These are phyloP conservation scores for Phytophthora europaea DNA, from an alignment of 352 stramenopile species.

Conservation along the genomic window DNA sequence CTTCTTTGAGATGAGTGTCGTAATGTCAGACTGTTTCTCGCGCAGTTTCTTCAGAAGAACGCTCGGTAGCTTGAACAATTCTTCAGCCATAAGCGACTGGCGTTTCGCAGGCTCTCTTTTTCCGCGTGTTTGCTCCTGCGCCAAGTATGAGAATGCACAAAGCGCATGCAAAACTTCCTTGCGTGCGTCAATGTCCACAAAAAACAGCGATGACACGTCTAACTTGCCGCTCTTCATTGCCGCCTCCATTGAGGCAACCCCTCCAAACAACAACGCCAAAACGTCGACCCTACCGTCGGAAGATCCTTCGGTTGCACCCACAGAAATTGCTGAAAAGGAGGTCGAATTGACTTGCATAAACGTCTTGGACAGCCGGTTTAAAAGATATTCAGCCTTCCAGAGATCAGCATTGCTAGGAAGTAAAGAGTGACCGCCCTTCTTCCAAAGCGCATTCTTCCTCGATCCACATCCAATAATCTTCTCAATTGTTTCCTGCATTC, in stretches of 20 bases:
- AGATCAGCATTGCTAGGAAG: conserved; percentile 69
- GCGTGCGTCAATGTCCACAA: conserved; percentile 65
- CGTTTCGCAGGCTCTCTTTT: conserved; percentile 21
- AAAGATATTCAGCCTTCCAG: conserved; percentile 78
- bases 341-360: conserved; percentile 62
- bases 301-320: conserved; percentile 12
- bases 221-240: conserved; percentile 83
- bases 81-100: conserved; percentile 62
- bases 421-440: conserved; percentile 90
- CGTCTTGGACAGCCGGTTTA: conserved; percentile 71
- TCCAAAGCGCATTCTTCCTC: conserved; percentile 93
- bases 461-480: conserved; percentile 71
- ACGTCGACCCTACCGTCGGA: conserved; percentile 70
- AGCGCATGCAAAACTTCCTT: conserved; percentile 83
- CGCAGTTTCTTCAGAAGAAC: conserved; percentile 73
- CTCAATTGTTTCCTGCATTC: conserved; percentile 77
- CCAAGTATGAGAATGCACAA: conserved; percentile 85
- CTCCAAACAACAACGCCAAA: conserved; percentile 79
- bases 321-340: conserved; percentile 40
- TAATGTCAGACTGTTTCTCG: conserved; percentile 62
- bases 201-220: conserved; percentile 83
- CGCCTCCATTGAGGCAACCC: conserved; percentile 77
- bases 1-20: conserved; percentile 68
- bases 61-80: conserved; percentile 71
- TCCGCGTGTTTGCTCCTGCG: conserved; percentile 57